Percentiles rank a stretch among this genome's conserved stretches.
phyloP scores from a whole-genome alignment of 2,329 filamentous ascomycete species.

The Trichoderma pleuroti region DNA sequence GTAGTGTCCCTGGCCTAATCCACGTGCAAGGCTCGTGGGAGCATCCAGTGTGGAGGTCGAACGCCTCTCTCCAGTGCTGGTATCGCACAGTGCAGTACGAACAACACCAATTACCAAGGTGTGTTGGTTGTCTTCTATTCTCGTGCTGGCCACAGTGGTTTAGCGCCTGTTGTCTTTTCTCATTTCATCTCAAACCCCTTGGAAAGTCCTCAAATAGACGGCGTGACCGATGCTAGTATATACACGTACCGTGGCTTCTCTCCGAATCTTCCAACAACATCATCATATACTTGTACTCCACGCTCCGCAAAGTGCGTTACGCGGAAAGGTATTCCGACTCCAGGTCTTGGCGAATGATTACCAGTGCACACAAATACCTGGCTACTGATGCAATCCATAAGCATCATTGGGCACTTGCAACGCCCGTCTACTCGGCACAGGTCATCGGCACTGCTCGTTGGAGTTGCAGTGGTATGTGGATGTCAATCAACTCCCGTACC shows the following conservation, averaged over 20 bases:
- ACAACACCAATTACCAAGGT: background rate
- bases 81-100: background rate
- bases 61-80: background rate
- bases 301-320: background rate
- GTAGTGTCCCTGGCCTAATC: background rate
- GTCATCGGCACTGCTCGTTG: background rate
- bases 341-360: background rate
- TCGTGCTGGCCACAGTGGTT: background rate
- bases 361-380: background rate
- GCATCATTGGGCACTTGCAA: background rate
- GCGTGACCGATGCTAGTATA: background rate
- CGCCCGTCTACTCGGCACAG: background rate
- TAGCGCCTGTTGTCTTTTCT: background rate
- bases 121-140: background rate
- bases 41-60: background rate
- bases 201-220: background rate
- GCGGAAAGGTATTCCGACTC: background rate
- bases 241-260: background rate
- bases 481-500: constrained; percentile 8
- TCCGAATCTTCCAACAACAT: background rate
- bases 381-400: background rate
- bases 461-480: background rate
- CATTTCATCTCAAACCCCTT: background rate
- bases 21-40: constrained; percentile 11
- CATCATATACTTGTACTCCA: background rate